Conservation (phyloP, 164 flowering plant species). For the Chimonanthus salicifolius region DNA sequence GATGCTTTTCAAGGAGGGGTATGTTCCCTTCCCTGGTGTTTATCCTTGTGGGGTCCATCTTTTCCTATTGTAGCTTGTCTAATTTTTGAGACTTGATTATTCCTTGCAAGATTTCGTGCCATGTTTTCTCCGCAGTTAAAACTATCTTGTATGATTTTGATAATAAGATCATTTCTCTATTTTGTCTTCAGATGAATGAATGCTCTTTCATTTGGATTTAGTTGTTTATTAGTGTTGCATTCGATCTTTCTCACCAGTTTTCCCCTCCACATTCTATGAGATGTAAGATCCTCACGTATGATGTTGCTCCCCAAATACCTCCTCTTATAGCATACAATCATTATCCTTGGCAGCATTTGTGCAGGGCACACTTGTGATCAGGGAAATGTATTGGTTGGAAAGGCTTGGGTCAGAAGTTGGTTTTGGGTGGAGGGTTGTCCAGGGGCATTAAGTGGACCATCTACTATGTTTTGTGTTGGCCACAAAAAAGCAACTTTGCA, state of each 20-base stretch:
- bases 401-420: no score
- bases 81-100: neutral
- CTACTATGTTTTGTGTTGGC: no score
- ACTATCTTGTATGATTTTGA: neutral
- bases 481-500: no score
- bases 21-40: constrained; percentile 14
- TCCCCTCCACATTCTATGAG: neutral
- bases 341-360: no score
- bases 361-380: no score
- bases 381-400: no score
- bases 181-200: neutral
- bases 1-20: constrained; percentile 92
- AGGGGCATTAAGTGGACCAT: no score
- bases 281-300: no score
- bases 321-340: no score
- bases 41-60: neutral
- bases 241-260: neutral
- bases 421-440: no score
- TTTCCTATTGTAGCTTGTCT: neutral
- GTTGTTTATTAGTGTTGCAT: neutral
- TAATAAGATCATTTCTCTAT: neutral
- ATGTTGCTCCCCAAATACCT: neutral
- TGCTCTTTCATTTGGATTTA: neutral
- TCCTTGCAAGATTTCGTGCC: neutral
- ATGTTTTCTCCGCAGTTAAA: neutral